Percentiles rank a stretch among this genome's conserved stretches.
Conservation (phyloP, 441 rosid genomes). For the Pelargonium cotyledonis region DNA sequence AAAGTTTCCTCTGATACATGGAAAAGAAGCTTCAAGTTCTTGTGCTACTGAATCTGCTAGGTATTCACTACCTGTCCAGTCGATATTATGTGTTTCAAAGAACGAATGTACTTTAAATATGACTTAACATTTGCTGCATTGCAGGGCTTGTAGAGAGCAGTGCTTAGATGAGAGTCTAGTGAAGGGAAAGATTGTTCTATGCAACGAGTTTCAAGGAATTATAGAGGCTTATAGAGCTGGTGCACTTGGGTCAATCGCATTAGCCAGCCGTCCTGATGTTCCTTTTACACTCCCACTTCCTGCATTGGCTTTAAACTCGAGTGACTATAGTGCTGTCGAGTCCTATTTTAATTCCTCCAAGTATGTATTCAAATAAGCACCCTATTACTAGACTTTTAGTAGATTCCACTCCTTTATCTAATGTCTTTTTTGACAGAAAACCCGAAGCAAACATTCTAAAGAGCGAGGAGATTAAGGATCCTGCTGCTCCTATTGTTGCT, state of each 20-base stretch:
- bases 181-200: slow-evolving; percentile 37
- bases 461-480: slow-evolving; percentile 24
- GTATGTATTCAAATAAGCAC: slow-evolving; percentile 18
- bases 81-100: background rate
- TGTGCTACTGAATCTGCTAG: slow-evolving; percentile 15
- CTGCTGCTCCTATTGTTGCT: background rate
- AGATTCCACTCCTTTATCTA: background rate
- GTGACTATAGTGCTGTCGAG: slow-evolving; percentile 5
- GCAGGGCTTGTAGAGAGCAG: slow-evolving; percentile 20
- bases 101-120: background rate
- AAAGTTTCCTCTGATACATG: slow-evolving; percentile 34
- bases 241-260: slow-evolving; percentile 26
- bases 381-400: too few species aligned
- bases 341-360: slow-evolving; percentile 26
- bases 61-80: slow-evolving; percentile 15
- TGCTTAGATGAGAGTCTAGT: slow-evolving; percentile 26
- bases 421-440: slow-evolving; percentile 20
- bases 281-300: slow-evolving; percentile 27
- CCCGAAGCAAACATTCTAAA: slow-evolving; percentile 32
- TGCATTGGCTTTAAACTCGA: slow-evolving; percentile 11
- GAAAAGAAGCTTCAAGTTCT: slow-evolving; percentile 13
- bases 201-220: slow-evolving; percentile 1
- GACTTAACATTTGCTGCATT: background rate
- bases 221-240: slow-evolving; percentile 12
- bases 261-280: background rate